Base-by-base conservation (phyloP, 768 basidiomycete species). In the Serendipita indica region DNA sequence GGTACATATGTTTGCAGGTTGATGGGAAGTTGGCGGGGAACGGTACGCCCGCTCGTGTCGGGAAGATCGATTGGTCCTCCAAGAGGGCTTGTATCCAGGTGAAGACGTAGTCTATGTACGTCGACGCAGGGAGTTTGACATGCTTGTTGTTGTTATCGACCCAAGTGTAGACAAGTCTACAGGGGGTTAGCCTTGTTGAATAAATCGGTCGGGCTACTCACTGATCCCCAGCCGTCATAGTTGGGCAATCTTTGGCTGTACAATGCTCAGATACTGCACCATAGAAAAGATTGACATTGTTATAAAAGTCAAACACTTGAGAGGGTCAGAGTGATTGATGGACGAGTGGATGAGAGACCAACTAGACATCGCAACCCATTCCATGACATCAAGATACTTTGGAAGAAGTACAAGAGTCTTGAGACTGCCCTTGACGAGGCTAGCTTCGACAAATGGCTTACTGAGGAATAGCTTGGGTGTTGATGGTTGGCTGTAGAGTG, bases 91-190 rank as follows among this genome's bases (percentile, higher is more conserved):
- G 74, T 10, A 75, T 69, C 74, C 74, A 75, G 27, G 73, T 73
- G 66, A 75, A 71, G 43, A 74, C 74, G 61, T 73, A 76, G 66
- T 75, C 75, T 63, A 75, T 77, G 66, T 77, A 75, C 10, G 73
- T 72, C 20, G 74, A 72, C 1, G 75, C 75, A 3, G 74, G 73
- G 1, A 77, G 66, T 25, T 71, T 70, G 52, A 74, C 71, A 18
- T 71, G 68, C 16, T 73, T 69, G 45, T 73, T 70, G 61, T 67
- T 72, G 61, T 72, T 69, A 60, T 75, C 75, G n/a, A 74, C 71
- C 75, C 75, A 77, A 7, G 74, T 71, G 64, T 75, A 75, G 66
- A 74, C 73, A 61, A 74, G 64, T 12, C 72, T 74, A 64, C 12
- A 57, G 10, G 52, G 1, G 27, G 56, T 43, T 13, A 54, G 30